Conservation (phyloP, 805 yeast genomes). For the Wickerhamiella sergipiensis region DNA sequence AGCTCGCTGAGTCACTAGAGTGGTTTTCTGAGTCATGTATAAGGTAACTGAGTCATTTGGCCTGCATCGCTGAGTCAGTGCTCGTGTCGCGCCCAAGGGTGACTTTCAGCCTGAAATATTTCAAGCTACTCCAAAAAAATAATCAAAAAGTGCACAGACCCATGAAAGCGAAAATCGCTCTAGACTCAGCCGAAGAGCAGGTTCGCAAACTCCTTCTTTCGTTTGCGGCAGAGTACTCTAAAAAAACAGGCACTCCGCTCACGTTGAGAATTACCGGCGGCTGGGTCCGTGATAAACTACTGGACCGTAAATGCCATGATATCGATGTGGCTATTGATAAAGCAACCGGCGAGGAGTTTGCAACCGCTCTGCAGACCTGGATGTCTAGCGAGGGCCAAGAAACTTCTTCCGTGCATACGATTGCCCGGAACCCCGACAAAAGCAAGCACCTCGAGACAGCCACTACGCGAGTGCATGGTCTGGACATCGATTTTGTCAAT, state of each 20-base stretch:
- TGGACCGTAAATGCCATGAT: slow-evolving; percentile 72
- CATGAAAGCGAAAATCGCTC: slow-evolving; percentile 12
- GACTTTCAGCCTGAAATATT: no score
- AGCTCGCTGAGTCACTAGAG: no score
- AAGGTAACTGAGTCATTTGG: no score
- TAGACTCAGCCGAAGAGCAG: slow-evolving; percentile 21
- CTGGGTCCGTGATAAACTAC: slow-evolving; percentile 91
- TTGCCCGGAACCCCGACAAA: slow-evolving; percentile 86
- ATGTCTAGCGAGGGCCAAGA: slow-evolving; percentile 20
- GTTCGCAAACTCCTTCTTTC: slow-evolving; percentile 21
- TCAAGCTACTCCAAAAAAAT: no score
- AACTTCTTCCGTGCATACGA: slow-evolving; percentile 48
- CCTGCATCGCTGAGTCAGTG: no score
- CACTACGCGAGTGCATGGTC: slow-evolving; percentile 68
- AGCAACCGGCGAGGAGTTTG: slow-evolving; percentile 78
- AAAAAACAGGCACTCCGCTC: slow-evolving; percentile 20
- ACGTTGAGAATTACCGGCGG: slow-evolving; percentile 86
- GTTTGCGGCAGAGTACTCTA: slow-evolving; percentile 19
- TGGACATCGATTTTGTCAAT: slow-evolving; percentile 91
- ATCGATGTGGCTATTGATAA: slow-evolving; percentile 82
- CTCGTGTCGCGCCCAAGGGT: no score
- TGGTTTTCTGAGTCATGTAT: no score
- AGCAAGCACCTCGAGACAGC: slow-evolving; percentile 95
- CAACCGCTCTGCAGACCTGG: slow-evolving; percentile 44
- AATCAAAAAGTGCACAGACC: no score